These are phyloP conservation scores for Trametes maxima DNA, from an alignment of 768 basidiomycete genomes.

Conservation along the genomic window DNA sequence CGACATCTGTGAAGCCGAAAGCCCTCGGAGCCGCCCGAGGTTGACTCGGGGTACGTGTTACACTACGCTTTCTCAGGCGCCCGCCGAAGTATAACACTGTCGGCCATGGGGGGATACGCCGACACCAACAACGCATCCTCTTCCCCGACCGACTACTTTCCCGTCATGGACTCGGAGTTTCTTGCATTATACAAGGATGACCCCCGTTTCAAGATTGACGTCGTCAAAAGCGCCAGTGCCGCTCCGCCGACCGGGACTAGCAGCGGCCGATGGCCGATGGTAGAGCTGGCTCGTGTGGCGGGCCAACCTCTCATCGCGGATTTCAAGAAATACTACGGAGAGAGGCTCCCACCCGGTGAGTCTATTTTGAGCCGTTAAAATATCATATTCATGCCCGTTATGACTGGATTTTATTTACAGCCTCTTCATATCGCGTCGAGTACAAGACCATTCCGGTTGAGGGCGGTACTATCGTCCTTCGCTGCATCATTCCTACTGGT, in stretches of 20 bases:
- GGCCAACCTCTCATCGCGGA: not conserved
- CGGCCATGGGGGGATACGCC: too few species aligned
- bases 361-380: not conserved
- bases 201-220: too few species aligned
- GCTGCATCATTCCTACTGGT: slow-evolving; percentile 6
- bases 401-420: not conserved
- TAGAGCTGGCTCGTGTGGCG: not conserved
- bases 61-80: too few species aligned
- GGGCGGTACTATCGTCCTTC: slow-evolving; percentile 8
- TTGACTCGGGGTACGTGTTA: too few species aligned
- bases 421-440: not conserved
- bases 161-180: too few species aligned
- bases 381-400: not conserved
- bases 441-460: slow-evolving; percentile 18
- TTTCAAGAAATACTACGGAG: not conserved
- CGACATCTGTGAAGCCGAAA: too few species aligned
- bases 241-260: not conserved
- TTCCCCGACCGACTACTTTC: too few species aligned
- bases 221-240: too few species aligned
- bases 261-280: not conserved
- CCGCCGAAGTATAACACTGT: too few species aligned
- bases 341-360: not conserved
- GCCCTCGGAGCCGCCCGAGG: too few species aligned
- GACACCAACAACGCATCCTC: too few species aligned
- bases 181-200: too few species aligned